A percentile compares a stretch with the other conserved stretches of the same genome.
phyloP scores from a whole-genome alignment of 176 grass and related monocot species.

The Tuctoria greenei region DNA sequence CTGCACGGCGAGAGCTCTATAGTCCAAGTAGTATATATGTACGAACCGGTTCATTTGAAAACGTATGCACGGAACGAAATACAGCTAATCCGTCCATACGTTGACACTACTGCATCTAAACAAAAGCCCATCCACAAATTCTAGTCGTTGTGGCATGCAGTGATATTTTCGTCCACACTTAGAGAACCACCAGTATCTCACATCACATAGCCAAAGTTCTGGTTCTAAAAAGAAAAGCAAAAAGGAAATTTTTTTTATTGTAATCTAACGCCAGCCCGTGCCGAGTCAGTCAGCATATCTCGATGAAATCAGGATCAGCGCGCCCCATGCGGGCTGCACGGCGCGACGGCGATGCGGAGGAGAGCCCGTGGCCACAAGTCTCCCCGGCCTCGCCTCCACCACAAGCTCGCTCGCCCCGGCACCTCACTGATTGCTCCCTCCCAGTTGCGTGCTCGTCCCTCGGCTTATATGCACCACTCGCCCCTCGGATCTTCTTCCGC shows the following conservation, averaged over 20 bases:
- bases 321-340: not conserved
- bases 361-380: slow-evolving; percentile 34
- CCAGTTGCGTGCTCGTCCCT: slow-evolving; percentile 5
- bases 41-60: not conserved
- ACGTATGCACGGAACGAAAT: not conserved
- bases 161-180: not conserved
- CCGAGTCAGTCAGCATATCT: slow-evolving; percentile 18
- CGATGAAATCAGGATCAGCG: slow-evolving; percentile 30
- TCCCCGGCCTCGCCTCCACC: slow-evolving; percentile 16
- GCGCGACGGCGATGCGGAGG: not conserved
- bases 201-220: not conserved
- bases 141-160: not conserved
- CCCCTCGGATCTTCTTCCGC: not conserved
- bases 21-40: not conserved
- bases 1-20: too few species aligned
- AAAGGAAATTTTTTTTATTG: not conserved
- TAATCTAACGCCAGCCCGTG: not conserved
- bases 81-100: not conserved
- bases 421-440: slow-evolving; percentile 21
- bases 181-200: not conserved
- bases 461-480: slow-evolving; percentile 53
- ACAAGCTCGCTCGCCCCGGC: slow-evolving; percentile 29
- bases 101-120: not conserved
- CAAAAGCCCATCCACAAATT: too few species aligned
- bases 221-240: not conserved